Conservation (phyloP, 164 flowering plant species). For the Stephania yunnanensis region DNA sequence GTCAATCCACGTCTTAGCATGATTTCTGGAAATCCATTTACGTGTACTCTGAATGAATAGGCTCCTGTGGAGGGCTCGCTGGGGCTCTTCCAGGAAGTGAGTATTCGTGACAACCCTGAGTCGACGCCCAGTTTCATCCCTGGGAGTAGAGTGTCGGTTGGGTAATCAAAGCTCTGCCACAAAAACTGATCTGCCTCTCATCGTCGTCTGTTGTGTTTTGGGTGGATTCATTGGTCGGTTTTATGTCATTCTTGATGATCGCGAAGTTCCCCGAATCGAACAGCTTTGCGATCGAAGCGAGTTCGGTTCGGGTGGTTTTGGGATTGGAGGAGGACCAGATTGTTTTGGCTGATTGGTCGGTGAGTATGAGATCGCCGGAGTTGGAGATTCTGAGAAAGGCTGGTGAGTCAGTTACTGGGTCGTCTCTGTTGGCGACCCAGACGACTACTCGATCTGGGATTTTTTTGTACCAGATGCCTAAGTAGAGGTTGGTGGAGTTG, state of each 20-base stretch:
- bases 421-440: slow-evolving; percentile 26
- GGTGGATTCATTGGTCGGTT: too few relatives aligned
- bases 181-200: slow-evolving; percentile 1
- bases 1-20: slow-evolving; percentile 8
- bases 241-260: not conserved
- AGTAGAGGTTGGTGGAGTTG: slow-evolving; percentile 13
- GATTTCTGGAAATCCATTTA: slow-evolving; percentile 29
- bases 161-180: slow-evolving; percentile 16
- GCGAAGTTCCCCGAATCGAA: slow-evolving; percentile 18
- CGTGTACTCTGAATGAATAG: slow-evolving; percentile 16
- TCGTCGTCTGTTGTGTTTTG: not conserved
- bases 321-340: slow-evolving; percentile 11
- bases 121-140: slow-evolving; percentile 27
- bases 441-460: slow-evolving; percentile 11
- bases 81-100: slow-evolving; percentile 27
- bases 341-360: not conserved
- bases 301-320: not conserved
- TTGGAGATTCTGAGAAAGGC: slow-evolving; percentile 10
- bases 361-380: slow-evolving; percentile 13
- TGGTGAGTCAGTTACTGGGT: slow-evolving; percentile 14
- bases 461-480: slow-evolving; percentile 20
- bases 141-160: slow-evolving; percentile 24
- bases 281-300: not conserved
- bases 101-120: slow-evolving; percentile 2
- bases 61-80: slow-evolving; percentile 34